Base-by-base conservation (phyloP, 495 filamentous ascomycete species). In the Penicillium verhagenii region DNA sequence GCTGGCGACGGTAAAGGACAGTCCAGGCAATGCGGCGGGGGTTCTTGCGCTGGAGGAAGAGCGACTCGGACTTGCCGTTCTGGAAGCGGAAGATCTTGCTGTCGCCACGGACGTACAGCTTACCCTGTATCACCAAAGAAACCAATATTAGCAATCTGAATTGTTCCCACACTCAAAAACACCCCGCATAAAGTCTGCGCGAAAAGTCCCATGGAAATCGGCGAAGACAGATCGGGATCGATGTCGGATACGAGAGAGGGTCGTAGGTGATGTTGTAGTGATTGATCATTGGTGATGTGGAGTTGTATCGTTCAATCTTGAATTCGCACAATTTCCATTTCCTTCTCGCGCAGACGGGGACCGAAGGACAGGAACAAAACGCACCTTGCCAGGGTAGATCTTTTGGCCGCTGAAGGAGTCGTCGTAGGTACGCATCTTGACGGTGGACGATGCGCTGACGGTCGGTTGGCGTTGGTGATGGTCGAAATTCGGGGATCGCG, bases 1-100 rank as follows among this genome's bases (percentile, higher is more conserved):
- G 93, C 82, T 96, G 91, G 78, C 92, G 87, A 78, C 94, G 86
- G 87, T 85, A 99, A 55, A 99, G 90, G 64, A 92, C 87, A 54
- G 94, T 99, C 94, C 94, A 99, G 62, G 92, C 87, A 77, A 99
- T 97, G 68, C 92, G 89, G 75, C 94, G 91, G 70, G 94, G 94
- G 86, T 99, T 99, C 88, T 99, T 99, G 82, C 94, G 93, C 84
- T 99, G 94, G 60, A 97, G 91, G 86, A 97, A 97, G 63, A 99
- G 89, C 60, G 90, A 96, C 79, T 99, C 95, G 82, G 92, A 92
- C 82, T 99, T 99, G 83, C 94, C 92, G 78, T 95, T 97, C 79
- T 95, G 90, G 88, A 99, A 99, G 70, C 94, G 91, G 86, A 99
- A 99, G 84, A 97, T 86, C 84, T 97, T 99, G 91, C 90, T 96